Evolutionary conservation across 1,139 yeast genomes (phyloP), one percentile per base, ranked within the genome.

Genomic region (Taiozyma sp.): DNA sequence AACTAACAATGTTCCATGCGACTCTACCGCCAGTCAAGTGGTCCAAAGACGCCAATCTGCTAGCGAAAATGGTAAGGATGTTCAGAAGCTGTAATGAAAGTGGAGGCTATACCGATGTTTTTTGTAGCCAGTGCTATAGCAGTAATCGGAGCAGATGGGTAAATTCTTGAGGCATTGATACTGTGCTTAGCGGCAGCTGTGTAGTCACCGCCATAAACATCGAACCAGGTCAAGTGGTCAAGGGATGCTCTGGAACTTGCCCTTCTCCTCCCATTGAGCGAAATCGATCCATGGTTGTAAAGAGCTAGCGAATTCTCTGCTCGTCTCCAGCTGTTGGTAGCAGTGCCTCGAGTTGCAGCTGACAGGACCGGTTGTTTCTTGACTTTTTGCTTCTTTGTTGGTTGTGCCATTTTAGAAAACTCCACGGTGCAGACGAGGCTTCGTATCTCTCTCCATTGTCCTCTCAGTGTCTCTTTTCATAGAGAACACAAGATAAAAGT

Each of bases 41-140:
- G 54, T 73, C 77, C 48, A 73, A 61, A 1, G 77, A 71, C 8
- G 76, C 75, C 52, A 72, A 59, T 55, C 77, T 65, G 61, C 78
- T 70, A 8, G 76, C 70, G 49, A 74, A 19, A 70, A 59, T 72
- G 77, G 54, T 73, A 75, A 1, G 79, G 79, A 19, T 72, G 71
- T 55, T 75, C 79, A 52, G 73, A 70, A 36, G 75, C 70, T 2
- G 79, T 74, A 23, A 74, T 67, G 52, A 74, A 74, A 4, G 79
- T 74, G 34, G 73, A 63, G 13, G 76, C 78, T 57, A 74, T 70
- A 4, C 72, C 64, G 38, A 75, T 56, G 48, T 73, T 70, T 49
- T 69, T 65, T n/a, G 78, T 75, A 10, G 70, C 74, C 1, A 72
- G 65, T n/a, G 78, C 78, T 70, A 73, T 69, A n/a, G 75, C 72